Base-by-base conservation (phyloP, 2,329 filamentous ascomycete species). In the Cercospora sp. region DNA sequence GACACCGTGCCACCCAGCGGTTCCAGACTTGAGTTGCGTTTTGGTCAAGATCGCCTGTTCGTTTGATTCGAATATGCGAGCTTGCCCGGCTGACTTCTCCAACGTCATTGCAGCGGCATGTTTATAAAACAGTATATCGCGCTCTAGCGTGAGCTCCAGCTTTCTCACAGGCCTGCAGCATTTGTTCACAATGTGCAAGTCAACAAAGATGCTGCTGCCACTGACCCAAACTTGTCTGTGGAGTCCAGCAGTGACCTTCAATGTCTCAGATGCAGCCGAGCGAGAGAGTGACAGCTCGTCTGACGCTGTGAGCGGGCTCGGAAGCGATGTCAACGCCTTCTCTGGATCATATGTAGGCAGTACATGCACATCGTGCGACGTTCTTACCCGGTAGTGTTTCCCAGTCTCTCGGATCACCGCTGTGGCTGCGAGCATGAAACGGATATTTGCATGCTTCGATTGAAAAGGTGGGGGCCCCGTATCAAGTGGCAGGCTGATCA, bases 171-270 rank as follows among this genome's bases (percentile, higher is more conserved):
- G 76, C 72, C 84, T 86, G 33, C 80, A 80, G 68, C 81, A 84
- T 51, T 80, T 81, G 72, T 87, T 87, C 48, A 78, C 77, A 42
- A 86, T 78, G 65, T 85, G 83, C 3, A 86, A 79, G 69, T 87
- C 85, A 16, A 85, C 82, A 68, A 86, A 87, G 36, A 87, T 82
- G 70, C 79, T 83, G 23, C 83, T 84, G 16, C 85, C 85, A 70
- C 84, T 86, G 64, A 87, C 83, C 85, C 85, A 87, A 30, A 86
- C 85, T 74, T 87, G 85, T n/a, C 85, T 81, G 73, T 87, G 85
- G 8, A 87, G 73, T 6, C 84, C 84, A 30, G 85, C 85, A 20
- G 84, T 86, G 18, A 86, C 74, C 64, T 79, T 80, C 26, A 86
- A 75, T 9, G 79, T 80, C 67, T 86, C 83, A 1, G 81, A 67